Conservation (phyloP, 1,139 yeast genomes). For the Nematodospora anomalae region DNA sequence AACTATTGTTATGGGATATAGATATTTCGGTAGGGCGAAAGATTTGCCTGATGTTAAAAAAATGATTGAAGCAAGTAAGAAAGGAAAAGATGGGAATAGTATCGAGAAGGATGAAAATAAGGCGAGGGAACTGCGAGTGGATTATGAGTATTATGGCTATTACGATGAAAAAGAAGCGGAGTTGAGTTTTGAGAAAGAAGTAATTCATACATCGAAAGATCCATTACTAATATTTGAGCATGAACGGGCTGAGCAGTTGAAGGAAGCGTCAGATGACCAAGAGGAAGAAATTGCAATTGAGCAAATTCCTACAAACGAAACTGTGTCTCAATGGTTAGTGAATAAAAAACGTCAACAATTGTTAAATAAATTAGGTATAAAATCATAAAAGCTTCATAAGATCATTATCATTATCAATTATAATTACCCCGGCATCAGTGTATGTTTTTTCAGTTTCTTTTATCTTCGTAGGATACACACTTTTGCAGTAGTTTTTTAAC, state of each 20-base stretch:
- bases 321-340: slow-evolving; percentile 49
- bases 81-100: slow-evolving; percentile 10
- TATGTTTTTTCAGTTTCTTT: slow-evolving; percentile 31
- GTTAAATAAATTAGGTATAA: slow-evolving; percentile 28
- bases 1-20: slow-evolving; percentile 47
- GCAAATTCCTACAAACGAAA: slow-evolving; percentile 36
- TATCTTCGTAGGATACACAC: slow-evolving; percentile 35
- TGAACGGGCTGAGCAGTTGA: slow-evolving; percentile 15
- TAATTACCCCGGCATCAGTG: slow-evolving; percentile 27
- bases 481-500: slow-evolving; percentile 47
- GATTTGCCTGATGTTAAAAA: slow-evolving; percentile 76
- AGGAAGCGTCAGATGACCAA: background rate
- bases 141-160: slow-evolving; percentile 47
- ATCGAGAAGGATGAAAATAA: slow-evolving; percentile 16
- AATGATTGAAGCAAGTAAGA: slow-evolving; percentile 36
- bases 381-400: slow-evolving; percentile 1
- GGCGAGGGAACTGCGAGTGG: slow-evolving; percentile 18
- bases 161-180: slow-evolving; percentile 25
- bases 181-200: slow-evolving; percentile 22
- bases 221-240: slow-evolving; percentile 25
- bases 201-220: slow-evolving; percentile 6
- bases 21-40: slow-evolving; percentile 82
- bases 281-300: background rate
- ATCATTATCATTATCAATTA: slow-evolving; percentile 15
- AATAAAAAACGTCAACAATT: slow-evolving; percentile 47